Percentiles rank a stretch among this genome's conserved stretches.
phyloP scores from a whole-genome alignment of 768 basidiomycete species.

The Plicaturopsis crispa region DNA sequence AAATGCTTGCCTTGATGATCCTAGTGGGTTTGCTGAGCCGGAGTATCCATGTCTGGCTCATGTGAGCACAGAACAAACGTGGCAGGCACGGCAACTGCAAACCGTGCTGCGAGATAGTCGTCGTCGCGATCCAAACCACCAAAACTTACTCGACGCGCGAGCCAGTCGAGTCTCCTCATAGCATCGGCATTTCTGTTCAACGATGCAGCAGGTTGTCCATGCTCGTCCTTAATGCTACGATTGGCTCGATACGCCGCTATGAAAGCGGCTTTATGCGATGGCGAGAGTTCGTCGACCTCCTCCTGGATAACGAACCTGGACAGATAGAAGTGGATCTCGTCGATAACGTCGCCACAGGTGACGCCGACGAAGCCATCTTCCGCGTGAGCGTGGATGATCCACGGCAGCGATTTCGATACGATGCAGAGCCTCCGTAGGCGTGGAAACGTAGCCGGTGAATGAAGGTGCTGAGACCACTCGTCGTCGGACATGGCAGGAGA shows the following conservation, averaged over 20 bases:
- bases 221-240: too few species aligned
- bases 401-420: background rate
- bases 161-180: background rate
- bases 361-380: background rate
- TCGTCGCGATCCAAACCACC: background rate
- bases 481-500: background rate
- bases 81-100: background rate
- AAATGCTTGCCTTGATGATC: too few species aligned
- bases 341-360: background rate
- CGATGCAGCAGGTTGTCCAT: too few species aligned
- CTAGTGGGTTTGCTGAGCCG: too few species aligned
- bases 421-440: background rate
- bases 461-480: background rate
- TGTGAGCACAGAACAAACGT: background rate
- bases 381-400: background rate
- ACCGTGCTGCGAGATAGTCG: background rate
- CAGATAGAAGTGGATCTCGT: background rate
- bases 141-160: background rate
- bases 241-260: background rate
- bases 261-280: background rate
- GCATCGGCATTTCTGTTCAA: background rate
- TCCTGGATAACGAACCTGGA: background rate
- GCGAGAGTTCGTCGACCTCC: background rate
- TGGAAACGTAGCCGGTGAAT: background rate
- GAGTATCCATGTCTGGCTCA: too few species aligned